Conservation (phyloP, 139 green algal genomes). For the Edaphochlamys debaryana region DNA sequence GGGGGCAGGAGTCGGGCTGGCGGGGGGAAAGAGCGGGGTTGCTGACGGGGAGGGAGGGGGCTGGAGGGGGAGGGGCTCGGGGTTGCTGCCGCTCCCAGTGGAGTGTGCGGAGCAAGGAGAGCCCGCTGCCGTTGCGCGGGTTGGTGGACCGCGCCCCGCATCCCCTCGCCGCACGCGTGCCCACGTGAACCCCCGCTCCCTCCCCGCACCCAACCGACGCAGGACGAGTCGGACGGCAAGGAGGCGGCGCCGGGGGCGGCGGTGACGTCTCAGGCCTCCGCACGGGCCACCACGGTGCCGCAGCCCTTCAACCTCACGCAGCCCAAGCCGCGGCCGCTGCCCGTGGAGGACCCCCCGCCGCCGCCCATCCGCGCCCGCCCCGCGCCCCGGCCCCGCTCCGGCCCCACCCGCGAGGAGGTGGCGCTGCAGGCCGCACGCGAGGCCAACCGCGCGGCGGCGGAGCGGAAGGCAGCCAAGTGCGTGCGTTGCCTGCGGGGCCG, state of each 20-base stretch:
- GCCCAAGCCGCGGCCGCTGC: constrained; percentile 68
- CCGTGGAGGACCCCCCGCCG: constrained; percentile 60
- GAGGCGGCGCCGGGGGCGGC: neutral
- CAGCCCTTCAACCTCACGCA: constrained; percentile 78
- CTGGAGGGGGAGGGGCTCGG: too few species aligned
- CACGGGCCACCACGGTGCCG: constrained; percentile 44
- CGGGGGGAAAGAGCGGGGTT: too few species aligned
- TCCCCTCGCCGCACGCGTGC: too few species aligned
- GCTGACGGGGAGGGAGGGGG: too few species aligned
- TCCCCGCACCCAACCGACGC: neutral
- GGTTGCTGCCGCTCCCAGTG: too few species aligned
- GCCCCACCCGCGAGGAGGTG: constrained; percentile 71
- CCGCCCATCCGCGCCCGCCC: constrained; percentile 45
- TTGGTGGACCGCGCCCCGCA: too few species aligned
- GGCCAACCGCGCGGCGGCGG: constrained; percentile 47
- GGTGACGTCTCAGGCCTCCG: neutral
- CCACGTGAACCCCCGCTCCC: too few species aligned
- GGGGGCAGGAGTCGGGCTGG: too few species aligned
- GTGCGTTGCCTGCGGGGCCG: neutral
- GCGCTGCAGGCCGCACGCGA: constrained; percentile 65
- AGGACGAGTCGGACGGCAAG: constrained; percentile 14
- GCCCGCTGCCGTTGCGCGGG: too few species aligned
- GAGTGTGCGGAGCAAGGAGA: too few species aligned
- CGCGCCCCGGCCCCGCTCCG: constrained; percentile 46
- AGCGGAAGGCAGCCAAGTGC: constrained; percentile 31